Percentiles rank a stretch among this genome's conserved stretches.
phyloP scores from a whole-genome alignment of 768 basidiomycete species.

The Pisolithus orientalis region DNA sequence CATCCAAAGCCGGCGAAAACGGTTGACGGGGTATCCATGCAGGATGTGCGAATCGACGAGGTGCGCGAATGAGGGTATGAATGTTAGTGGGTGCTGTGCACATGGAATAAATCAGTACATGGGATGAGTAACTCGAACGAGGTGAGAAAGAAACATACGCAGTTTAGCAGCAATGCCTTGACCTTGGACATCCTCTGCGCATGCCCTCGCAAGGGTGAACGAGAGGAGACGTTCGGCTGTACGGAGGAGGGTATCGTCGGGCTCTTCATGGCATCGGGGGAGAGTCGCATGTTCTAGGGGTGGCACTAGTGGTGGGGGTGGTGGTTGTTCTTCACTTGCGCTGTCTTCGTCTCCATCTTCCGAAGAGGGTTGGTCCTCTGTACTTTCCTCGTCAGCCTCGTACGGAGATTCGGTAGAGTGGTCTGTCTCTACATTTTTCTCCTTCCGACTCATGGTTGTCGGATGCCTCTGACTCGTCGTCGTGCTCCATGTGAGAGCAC shows the following conservation, averaged over 20 bases:
- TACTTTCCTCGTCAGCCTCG: slow-evolving; percentile 4
- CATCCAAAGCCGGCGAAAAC: slow-evolving; percentile 32
- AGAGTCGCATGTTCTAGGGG: not conserved
- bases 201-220: slow-evolving; percentile 39
- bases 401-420: not conserved
- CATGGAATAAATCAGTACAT: not conserved
- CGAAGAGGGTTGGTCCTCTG: too few relatives aligned
- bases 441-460: slow-evolving; percentile 1
- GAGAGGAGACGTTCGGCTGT: slow-evolving; percentile 38
- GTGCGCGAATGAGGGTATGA: slow-evolving; percentile 41
- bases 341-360: not conserved
- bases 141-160: slow-evolving; percentile 18
- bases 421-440: slow-evolving; percentile 2
- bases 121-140: not conserved
- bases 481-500: slow-evolving; percentile 19
- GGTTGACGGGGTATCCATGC: slow-evolving; percentile 44
- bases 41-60: slow-evolving; percentile 41
- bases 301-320: not conserved
- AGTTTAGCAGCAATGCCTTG: slow-evolving; percentile 36
- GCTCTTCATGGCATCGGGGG: slow-evolving; percentile 23
- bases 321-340: slow-evolving; percentile 5
- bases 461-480: not conserved
- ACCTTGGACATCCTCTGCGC: slow-evolving; percentile 32
- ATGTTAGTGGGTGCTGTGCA: slow-evolving; percentile 41
- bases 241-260: slow-evolving; percentile 17